These are phyloP conservation scores for Apiotrichum gamsii DNA, from an alignment of 1,284 basidiomycete genomes.

Conservation along the genomic window DNA sequence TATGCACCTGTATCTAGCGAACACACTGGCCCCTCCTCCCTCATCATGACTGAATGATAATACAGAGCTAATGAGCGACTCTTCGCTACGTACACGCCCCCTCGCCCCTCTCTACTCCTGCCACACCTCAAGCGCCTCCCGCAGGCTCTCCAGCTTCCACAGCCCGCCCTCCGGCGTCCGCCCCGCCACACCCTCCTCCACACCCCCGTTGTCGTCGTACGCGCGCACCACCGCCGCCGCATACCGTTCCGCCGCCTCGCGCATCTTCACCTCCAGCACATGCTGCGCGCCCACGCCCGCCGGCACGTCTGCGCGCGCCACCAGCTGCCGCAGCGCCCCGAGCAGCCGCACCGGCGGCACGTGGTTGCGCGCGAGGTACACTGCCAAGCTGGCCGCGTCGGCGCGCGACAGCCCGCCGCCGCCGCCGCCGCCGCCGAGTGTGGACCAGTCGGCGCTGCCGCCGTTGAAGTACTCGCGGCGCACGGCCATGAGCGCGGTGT, in stretches of 20 bases:
- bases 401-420: background rate
- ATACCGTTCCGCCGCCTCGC: constrained; percentile 23
- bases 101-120: background rate
- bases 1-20: constrained; percentile 18
- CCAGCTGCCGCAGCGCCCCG: constrained; percentile 15
- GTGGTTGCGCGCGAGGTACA: constrained; percentile 20
- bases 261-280: constrained; percentile 19
- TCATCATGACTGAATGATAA: too few relatives aligned
- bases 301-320: too few relatives aligned
- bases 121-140: constrained; percentile 25
- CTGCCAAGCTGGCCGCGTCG: constrained; percentile 9
- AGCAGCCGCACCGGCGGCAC: constrained; percentile 27
- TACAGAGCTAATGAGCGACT: too few relatives aligned
- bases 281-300: too few relatives aligned
- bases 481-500: background rate
- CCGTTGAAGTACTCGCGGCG: background rate
- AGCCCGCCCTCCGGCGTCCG: background rate
- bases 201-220: constrained; percentile 21
- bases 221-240: constrained; percentile 1
- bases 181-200: background rate
- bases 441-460: background rate
- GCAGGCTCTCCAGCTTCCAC: constrained; percentile 30
- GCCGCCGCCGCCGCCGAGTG: too few relatives aligned
- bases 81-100: too few relatives aligned
- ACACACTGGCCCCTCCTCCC: too few relatives aligned